phyloP scores from a whole-genome alignment of 257 asterid genomes.

The Nicotiana benthamiana region DNA sequence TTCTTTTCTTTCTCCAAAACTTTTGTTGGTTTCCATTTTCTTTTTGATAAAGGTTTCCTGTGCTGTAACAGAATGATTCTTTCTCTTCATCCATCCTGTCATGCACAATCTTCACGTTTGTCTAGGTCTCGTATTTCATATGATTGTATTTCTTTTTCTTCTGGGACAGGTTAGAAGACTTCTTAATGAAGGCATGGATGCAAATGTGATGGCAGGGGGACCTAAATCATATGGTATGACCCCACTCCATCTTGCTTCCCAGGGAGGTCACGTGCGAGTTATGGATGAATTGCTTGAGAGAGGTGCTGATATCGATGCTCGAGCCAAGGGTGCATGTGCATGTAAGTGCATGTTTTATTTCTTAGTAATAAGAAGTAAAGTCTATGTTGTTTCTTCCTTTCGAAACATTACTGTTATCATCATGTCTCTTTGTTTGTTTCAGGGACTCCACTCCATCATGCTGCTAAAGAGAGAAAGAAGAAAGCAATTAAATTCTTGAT shows the following conservation, averaged over 20 bases:
- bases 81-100: not conserved
- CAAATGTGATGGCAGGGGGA: constrained; percentile 86
- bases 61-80: not conserved
- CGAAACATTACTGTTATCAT: not conserved
- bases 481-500: constrained; percentile 74
- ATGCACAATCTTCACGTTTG: not conserved
- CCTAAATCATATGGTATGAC: constrained; percentile 86
- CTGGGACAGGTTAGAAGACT: constrained; percentile 65
- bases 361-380: not conserved
- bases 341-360: constrained; percentile 39
- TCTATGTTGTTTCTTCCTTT: not conserved
- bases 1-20: not conserved
- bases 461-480: constrained; percentile 86
- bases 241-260: constrained; percentile 98
- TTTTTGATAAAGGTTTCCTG: not conserved
- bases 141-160: not conserved
- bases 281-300: constrained; percentile 84
- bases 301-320: constrained; percentile 95
- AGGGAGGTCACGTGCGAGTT: constrained; percentile 83
- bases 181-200: constrained; percentile 80
- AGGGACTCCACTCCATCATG: constrained; percentile 99
- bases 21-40: not conserved
- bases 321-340: constrained; percentile 95
- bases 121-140: not conserved
- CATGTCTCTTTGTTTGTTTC: constrained; percentile 10